phyloP scores from a whole-genome alignment of 1,284 basidiomycete genomes.

The Sanghuangporus sanghuang region DNA sequence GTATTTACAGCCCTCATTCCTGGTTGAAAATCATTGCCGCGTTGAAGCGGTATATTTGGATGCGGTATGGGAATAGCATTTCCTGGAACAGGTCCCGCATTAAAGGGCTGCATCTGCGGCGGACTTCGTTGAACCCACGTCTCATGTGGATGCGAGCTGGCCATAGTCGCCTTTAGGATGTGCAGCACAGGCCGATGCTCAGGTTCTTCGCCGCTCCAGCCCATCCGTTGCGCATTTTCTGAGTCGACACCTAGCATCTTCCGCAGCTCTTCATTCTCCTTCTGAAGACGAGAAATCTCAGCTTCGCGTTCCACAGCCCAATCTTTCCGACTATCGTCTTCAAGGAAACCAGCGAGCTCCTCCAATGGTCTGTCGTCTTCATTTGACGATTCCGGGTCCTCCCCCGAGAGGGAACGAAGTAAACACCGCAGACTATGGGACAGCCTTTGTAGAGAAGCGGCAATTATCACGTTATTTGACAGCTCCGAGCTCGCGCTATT shows the following conservation, averaged over 20 bases:
- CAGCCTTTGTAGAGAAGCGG: constrained; percentile 62
- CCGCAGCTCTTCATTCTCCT: constrained; percentile 77
- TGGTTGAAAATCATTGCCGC: constrained; percentile 22
- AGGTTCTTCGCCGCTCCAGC: constrained; percentile 30
- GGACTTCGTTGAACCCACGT: constrained; percentile 11
- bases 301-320: constrained; percentile 83
- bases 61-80: constrained; percentile 1
- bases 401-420: constrained; percentile 67
- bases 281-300: constrained; percentile 74
- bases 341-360: constrained; percentile 41
- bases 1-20: constrained; percentile 25
- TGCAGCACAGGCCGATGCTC: constrained; percentile 16
- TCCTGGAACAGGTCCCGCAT: constrained; percentile 6
- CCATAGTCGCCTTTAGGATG: not conserved
- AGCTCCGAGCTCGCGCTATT: constrained; percentile 58
- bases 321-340: constrained; percentile 45
- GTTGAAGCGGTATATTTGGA: constrained; percentile 15
- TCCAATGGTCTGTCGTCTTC: constrained; percentile 20
- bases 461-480: constrained; percentile 47
- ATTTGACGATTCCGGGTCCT: constrained; percentile 40
- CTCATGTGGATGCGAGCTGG: not conserved
- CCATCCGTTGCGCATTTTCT: constrained; percentile 43
- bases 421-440: constrained; percentile 68
- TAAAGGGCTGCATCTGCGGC: constrained; percentile 11
- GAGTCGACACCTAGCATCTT: constrained; percentile 68